Base-by-base conservation (phyloP, 768 basidiomycete genomes). In the Russula olivacea region DNA sequence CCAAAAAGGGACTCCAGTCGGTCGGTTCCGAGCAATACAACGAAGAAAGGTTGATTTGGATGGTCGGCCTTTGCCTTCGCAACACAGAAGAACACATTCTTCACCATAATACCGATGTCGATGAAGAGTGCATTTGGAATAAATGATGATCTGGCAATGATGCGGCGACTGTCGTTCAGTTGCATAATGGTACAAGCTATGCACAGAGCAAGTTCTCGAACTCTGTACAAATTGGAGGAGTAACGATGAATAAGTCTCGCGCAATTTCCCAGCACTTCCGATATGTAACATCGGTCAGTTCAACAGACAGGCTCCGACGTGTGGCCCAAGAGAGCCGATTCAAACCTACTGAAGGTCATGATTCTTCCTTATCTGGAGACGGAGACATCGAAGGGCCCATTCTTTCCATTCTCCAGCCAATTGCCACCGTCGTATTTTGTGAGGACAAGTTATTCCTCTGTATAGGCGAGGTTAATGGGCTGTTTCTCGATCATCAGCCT, bases 21-120 rank as follows among this genome's bases (percentile, higher is more conserved):
- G 60, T 71, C 68, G 7, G 70, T 71, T 4, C 70, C 68, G 3
- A 71, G 67, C 3, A 72, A 60, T 7, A 70, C 66, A 11, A 71
- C 15, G 3, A 23, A 71, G 56, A 72, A 72, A 4, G 48, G 7
- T 0, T 40, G 51, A 5, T 58, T 45, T 0, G 66, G 68, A 54
- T 69, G 50, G 30, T 68, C 57, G 0, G 62, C n/a, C 40, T 72
- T 66, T 76, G 19, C 41, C 7, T 43, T 43, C 8, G 41, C 41
- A n/a, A 43, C 41, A 9, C 41, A 43, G 41, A 43, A 43, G 19
- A 43, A 43, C 5, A 19, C 8, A 9, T 43, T 43, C 17, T 43
- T 78, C 59, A 78, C 70, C 74, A 76, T 76, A 5, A 74, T 61
- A 69, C 72, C 70, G 47, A 77, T 64, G 60, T 79, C 74, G 1